Conservation (phyloP, 257 asterid species). For the Ballota nigra region DNA sequence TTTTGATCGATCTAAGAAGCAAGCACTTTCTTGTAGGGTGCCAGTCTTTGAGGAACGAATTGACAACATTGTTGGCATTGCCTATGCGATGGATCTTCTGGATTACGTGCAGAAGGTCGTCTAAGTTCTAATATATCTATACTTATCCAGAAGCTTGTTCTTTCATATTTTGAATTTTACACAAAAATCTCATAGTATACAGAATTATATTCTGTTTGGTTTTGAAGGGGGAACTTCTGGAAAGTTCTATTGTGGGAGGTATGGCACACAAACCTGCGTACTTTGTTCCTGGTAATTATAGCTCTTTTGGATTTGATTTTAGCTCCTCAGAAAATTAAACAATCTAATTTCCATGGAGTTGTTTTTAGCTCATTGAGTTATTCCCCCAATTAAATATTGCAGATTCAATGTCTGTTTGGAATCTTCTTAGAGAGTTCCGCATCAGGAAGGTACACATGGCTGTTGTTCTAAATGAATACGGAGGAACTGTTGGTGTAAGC, state of each 20-base stretch:
- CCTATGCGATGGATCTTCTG: constrained; percentile 98
- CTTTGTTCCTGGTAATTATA: constrained; percentile 85
- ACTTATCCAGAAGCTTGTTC: constrained; percentile 16
- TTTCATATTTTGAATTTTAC: constrained; percentile 33
- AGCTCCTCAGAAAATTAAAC: constrained; percentile 4
- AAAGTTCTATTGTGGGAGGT: constrained; percentile 81
- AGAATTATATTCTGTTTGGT: constrained; percentile 60
- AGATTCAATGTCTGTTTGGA: constrained; percentile 99
- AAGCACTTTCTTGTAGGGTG: constrained; percentile 55
- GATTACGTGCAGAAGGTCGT: constrained; percentile 89
- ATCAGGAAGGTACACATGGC: constrained; percentile 99
- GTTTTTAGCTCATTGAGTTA: constrained; percentile 8
- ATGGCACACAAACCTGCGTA: constrained; percentile 98
- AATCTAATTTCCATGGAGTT: constrained; percentile 8
- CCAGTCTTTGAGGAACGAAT: constrained; percentile 97
- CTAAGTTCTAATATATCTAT: constrained; percentile 24
- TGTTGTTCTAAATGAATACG: constrained; percentile 95
- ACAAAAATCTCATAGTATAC: constrained; percentile 45
- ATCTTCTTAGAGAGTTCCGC: constrained; percentile 98
- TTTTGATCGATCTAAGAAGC: constrained; percentile 22
- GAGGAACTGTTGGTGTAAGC: constrained; percentile 98
- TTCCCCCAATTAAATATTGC: constrained; percentile 28
- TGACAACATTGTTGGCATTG: constrained; percentile 97
- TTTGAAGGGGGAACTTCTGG: constrained; percentile 94
- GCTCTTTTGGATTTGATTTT: constrained; percentile 13